Evolutionary conservation across 495 filamentous ascomycete species (phyloP), one percentile per base, ranked within the genome.

Genomic region (Talaromyces trachyspermus): DNA sequence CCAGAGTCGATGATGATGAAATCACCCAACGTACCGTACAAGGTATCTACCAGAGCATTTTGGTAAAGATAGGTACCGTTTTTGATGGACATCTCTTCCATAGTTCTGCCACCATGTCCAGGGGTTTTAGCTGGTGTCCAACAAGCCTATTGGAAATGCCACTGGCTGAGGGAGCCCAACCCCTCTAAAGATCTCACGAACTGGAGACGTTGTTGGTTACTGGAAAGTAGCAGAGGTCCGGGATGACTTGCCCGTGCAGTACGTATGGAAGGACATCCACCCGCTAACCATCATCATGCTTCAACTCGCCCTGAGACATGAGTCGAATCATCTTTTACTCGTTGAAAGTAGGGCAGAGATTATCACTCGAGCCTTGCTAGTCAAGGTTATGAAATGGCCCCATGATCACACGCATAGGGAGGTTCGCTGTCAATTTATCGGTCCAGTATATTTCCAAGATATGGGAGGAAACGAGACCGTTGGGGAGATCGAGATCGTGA

Each of bases 11-110:
- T 27, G 27, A 29, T 17, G 25, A 41, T 7, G 36, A 35, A 30
- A 14, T 14, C 23, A 41, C 44, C 12, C 49, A 52, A 39, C 29
- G 29, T n/a, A 32, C 29, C 3, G 29, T 32, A 1, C n/a, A n/a
- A n/a, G n/a, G n/a, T n/a, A n/a, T n/a, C n/a, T 55, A 55, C 29
- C 49, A 30, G 20, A n/a, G 24, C 10, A 48, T 52, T 19, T 17
- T 55, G 20, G 35, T 27, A 11, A 52, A 49, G 17, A 33, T 55
- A 11, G 44, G 32, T 5, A 11, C n/a, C 2, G 25, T 55, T 5
- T 2, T 43, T 15, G 19, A 46, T 7, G 53, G 44, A 22, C 53
- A 55, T 22, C 53, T 55, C 8, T 55, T 55, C 30, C 53, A 55
- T 22, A 49, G 45, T 11, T 33, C 38, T 12, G 49, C 25, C 14